phyloP scores from a whole-genome alignment of 257 asterid genomes.

The Primulina eburnea region DNA sequence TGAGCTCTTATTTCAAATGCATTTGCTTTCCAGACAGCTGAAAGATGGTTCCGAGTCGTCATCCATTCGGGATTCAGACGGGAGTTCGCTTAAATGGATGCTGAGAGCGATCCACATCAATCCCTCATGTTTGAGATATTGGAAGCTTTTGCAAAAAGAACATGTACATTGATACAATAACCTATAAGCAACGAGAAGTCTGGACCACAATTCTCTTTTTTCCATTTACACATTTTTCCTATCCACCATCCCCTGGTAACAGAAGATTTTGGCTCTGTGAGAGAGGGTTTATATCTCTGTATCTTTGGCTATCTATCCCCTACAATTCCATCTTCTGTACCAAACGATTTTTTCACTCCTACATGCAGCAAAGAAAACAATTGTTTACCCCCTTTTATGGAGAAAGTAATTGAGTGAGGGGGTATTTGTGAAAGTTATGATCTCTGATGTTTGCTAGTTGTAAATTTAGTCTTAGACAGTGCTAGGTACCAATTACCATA shows the following conservation, averaged over 20 bases:
- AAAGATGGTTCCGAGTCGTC: slow-evolving; percentile 28
- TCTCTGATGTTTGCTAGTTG: not conserved
- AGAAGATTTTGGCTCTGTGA: not conserved
- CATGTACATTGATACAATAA: slow-evolving; percentile 2
- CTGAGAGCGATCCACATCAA: slow-evolving; percentile 75
- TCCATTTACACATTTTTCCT: no score
- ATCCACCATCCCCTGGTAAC: not conserved
- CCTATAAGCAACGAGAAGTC: not conserved
- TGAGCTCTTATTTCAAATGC: slow-evolving; percentile 86
- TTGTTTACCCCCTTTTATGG: not conserved
- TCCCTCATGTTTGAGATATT: slow-evolving; percentile 83
- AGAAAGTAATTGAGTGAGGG: not conserved
- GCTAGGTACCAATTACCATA: not conserved
- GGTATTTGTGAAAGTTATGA: not conserved
- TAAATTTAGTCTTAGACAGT: not conserved
- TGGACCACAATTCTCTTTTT: not conserved
- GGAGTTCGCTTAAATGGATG: slow-evolving; percentile 49
- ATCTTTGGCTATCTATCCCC: not conserved
- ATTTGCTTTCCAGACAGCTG: slow-evolving; percentile 49
- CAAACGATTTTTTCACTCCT: not conserved
- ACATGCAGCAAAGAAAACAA: not conserved
- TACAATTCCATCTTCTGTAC: not conserved
- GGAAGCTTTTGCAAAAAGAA: slow-evolving; percentile 59
- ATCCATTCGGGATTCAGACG: slow-evolving; percentile 24
- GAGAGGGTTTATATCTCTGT: not conserved